A percentile compares a stretch with the other conserved stretches of the same genome.
These are phyloP conservation scores for Ceratocystis diversiconidia DNA, from an alignment of 2,329 filamentous ascomycete species.

Conservation along the genomic window DNA sequence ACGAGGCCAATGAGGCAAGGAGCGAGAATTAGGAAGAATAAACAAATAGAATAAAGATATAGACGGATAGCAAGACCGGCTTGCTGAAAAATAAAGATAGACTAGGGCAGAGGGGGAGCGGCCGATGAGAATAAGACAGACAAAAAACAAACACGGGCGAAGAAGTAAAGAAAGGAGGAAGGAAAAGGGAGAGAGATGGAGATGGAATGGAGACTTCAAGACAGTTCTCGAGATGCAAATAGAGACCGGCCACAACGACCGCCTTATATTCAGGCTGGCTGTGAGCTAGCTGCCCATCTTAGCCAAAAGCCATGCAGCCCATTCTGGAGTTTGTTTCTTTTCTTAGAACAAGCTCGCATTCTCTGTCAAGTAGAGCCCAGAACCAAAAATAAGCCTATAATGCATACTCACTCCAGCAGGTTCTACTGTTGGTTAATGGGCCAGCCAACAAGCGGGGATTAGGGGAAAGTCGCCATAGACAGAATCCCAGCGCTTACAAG, in stretches of 20 bases:
- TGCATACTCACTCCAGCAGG: too few relatives aligned
- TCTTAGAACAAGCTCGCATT: background rate
- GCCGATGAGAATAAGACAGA: background rate
- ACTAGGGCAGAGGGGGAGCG: background rate
- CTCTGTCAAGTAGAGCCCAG: background rate
- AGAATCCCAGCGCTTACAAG: constrained; percentile 6
- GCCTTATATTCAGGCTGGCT: background rate
- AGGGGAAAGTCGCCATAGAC: too few relatives aligned
- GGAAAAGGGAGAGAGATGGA: background rate
- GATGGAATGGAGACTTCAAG: too few relatives aligned
- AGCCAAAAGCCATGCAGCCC: background rate
- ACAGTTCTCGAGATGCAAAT: background rate
- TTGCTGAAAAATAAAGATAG: background rate
- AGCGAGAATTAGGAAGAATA: background rate
- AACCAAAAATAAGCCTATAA: too few relatives aligned
- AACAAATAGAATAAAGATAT: background rate
- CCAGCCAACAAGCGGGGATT: too few relatives aligned
- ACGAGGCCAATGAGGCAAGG: background rate
- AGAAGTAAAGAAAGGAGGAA: background rate
- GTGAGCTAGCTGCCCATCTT: background rate
- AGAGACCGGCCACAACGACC: background rate
- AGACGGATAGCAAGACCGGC: constrained; percentile 2
- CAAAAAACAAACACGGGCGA: background rate
- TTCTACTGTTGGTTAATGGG: too few relatives aligned
- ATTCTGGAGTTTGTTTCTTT: background rate